Conservation (phyloP, 1,139 yeast genomes). For the Geotrichum aggregatum region DNA sequence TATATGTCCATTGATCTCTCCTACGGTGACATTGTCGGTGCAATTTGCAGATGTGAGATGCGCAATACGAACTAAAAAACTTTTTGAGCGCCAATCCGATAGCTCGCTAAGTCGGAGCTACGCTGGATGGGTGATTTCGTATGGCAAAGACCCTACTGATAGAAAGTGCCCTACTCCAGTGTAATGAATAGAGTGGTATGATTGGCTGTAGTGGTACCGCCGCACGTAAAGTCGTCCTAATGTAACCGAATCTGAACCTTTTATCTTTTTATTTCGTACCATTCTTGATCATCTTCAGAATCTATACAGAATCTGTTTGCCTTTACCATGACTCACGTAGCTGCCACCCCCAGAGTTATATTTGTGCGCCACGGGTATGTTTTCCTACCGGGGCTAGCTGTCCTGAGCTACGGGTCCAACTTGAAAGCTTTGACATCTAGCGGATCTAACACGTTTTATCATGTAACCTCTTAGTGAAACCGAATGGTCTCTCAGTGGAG, state of each 20-base stretch:
- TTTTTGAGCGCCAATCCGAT: constrained; percentile 37
- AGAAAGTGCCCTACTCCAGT: constrained; percentile 41
- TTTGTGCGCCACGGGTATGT: constrained; percentile 69
- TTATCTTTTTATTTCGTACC: too few relatives aligned
- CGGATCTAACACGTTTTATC: too few relatives aligned
- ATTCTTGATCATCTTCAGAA: not conserved
- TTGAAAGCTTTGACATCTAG: too few relatives aligned
- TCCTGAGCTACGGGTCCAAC: too few relatives aligned
- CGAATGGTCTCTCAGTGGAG: constrained; percentile 92
- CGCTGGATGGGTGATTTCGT: constrained; percentile 59
- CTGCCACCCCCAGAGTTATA: constrained; percentile 62
- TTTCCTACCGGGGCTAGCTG: too few relatives aligned
- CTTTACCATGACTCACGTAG: not conserved
- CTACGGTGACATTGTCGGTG: constrained; percentile 57
- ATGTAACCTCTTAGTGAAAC: constrained; percentile 50
- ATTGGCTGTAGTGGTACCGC: not conserved
- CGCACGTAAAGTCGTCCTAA: not conserved
- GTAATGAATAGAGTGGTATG: not conserved
- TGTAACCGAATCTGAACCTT: not conserved
- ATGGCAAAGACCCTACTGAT: constrained; percentile 66
- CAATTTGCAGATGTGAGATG: constrained; percentile 59
- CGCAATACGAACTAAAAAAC: constrained; percentile 61
- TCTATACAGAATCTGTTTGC: not conserved
- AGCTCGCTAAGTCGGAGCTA: constrained; percentile 45
- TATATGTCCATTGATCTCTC: constrained; percentile 61